Conservation (phyloP, 2,329 filamentous ascomycete species). For the Nothopassalora personata region DNA sequence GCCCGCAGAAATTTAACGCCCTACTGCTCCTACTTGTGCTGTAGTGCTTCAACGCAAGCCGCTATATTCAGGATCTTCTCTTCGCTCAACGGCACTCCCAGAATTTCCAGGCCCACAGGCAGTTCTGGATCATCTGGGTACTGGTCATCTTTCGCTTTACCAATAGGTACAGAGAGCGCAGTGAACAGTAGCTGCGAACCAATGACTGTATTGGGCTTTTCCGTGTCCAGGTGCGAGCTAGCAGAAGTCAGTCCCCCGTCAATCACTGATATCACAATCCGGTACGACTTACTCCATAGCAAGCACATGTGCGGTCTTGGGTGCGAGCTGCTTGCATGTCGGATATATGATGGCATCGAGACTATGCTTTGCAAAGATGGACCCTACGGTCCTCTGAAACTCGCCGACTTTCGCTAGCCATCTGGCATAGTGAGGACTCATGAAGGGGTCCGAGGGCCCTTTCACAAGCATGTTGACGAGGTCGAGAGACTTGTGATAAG, state of each 20-base stretch:
- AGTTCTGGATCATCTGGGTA: constrained; percentile 20
- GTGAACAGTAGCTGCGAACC: constrained; percentile 32
- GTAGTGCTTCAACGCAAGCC: constrained; percentile 16
- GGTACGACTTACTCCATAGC: constrained; percentile 14
- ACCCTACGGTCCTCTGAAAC: constrained; percentile 30
- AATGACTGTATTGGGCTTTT: constrained; percentile 35
- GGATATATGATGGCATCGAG: constrained; percentile 35
- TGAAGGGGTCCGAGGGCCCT: constrained; percentile 19
- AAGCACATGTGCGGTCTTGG: constrained; percentile 30
- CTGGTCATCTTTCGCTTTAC: constrained; percentile 17
- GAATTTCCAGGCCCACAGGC: constrained; percentile 23
- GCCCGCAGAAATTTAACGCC: no score
- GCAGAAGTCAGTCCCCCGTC: constrained; percentile 1
- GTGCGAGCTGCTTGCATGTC: constrained; percentile 33
- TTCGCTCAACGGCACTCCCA: constrained; percentile 22
- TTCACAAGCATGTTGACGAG: constrained; percentile 24
- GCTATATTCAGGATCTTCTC: constrained; percentile 19
- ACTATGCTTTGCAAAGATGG: constrained; percentile 28
- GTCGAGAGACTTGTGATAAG: constrained; percentile 21
- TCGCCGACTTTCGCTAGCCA: constrained; percentile 23
- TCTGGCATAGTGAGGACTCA: constrained; percentile 28
- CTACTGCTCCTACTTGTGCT: not conserved
- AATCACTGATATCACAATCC: not conserved
- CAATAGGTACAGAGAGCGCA: constrained; percentile 33
- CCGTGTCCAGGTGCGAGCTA: constrained; percentile 16